Percentiles rank a stretch among this genome's conserved stretches.
Conservation (phyloP, 1,284 basidiomycete species). For the Agaricales sp. region DNA sequence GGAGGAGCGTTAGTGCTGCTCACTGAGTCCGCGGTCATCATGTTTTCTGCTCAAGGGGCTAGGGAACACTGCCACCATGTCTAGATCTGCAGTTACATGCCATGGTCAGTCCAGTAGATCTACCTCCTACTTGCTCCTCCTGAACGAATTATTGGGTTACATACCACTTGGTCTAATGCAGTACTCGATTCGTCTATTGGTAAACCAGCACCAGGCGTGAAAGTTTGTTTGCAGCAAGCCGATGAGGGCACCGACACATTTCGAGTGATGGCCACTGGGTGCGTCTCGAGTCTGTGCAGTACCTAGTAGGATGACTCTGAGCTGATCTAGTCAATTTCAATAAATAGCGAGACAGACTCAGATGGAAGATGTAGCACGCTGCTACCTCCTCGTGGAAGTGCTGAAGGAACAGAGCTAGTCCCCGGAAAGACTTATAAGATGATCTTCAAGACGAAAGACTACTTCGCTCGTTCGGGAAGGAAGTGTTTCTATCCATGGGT, state of each 20-base stretch:
- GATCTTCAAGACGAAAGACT: constrained; percentile 73
- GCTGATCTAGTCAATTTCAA: constrained; percentile 2
- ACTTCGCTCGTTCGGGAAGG: constrained; percentile 58
- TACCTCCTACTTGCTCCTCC: constrained; percentile 1
- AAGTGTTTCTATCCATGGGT: constrained; percentile 84
- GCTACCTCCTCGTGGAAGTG: constrained; percentile 37
- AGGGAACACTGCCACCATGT: constrained; percentile 26
- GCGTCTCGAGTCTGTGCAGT: constrained; percentile 8
- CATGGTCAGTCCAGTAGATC: constrained; percentile 46
- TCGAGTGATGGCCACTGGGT: constrained; percentile 54
- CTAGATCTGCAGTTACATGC: constrained; percentile 80
- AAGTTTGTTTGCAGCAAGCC: constrained; percentile 47
- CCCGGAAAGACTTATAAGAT: constrained; percentile 68
- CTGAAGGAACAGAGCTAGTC: constrained; percentile 32
- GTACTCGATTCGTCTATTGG: constrained; percentile 82
- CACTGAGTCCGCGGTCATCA: constrained; percentile 21
- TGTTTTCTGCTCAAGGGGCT: constrained; percentile 7
- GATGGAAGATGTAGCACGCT: constrained; percentile 79
- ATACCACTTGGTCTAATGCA: too few relatives aligned
- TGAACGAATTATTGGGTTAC: too few relatives aligned
- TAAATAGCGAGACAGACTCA: constrained; percentile 56
- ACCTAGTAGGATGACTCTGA: constrained; percentile 4
- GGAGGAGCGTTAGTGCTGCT: constrained; percentile 39
- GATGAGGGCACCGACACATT: constrained; percentile 29
- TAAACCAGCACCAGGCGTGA: constrained; percentile 65